A percentile compares a stretch with the other conserved stretches of the same genome.
Conservation (phyloP, 2,329 filamentous ascomycete species). For the Shiraia sp. region DNA sequence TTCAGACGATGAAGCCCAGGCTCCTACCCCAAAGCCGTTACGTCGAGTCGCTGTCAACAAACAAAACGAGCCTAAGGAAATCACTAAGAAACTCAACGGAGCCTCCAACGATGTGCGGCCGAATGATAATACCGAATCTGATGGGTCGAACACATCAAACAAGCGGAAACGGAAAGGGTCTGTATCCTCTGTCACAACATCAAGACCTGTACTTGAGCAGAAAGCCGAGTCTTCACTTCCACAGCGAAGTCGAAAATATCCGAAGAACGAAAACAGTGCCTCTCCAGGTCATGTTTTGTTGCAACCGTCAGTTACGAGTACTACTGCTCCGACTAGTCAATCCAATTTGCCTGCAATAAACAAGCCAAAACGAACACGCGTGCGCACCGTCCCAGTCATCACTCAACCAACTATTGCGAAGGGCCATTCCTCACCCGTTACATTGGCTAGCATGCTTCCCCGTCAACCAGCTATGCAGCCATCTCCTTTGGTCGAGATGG, state of each 20-base stretch:
- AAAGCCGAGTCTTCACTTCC: slow-evolving; percentile 10
- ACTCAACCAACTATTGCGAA: slow-evolving; percentile 23
- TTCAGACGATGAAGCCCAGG: slow-evolving; percentile 28
- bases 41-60: slow-evolving; percentile 13
- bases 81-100: not conserved
- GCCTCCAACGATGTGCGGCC: slow-evolving; percentile 2
- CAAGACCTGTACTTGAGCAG: slow-evolving; percentile 9
- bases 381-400: slow-evolving; percentile 23
- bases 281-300: slow-evolving; percentile 16
- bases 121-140: slow-evolving; percentile 23
- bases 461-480: slow-evolving; percentile 18
- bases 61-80: slow-evolving; percentile 11
- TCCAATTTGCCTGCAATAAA: slow-evolving; percentile 12
- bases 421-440: slow-evolving; percentile 39
- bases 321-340: not conserved
- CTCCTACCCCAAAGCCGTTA: slow-evolving; percentile 18
- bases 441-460: slow-evolving; percentile 38
- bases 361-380: slow-evolving; percentile 33
- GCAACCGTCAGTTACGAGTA: not conserved
- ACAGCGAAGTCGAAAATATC: slow-evolving; percentile 30
- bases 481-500: slow-evolving; percentile 13
- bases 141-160: slow-evolving; percentile 32
- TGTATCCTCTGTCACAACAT: slow-evolving; percentile 14
- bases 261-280: slow-evolving; percentile 26
- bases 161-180: slow-evolving; percentile 38